Evolutionary conservation across 371 early-diverging fungal genomes (phyloP), one percentile per base, ranked within the genome.

Genomic region (Mucor saturninus): DNA sequence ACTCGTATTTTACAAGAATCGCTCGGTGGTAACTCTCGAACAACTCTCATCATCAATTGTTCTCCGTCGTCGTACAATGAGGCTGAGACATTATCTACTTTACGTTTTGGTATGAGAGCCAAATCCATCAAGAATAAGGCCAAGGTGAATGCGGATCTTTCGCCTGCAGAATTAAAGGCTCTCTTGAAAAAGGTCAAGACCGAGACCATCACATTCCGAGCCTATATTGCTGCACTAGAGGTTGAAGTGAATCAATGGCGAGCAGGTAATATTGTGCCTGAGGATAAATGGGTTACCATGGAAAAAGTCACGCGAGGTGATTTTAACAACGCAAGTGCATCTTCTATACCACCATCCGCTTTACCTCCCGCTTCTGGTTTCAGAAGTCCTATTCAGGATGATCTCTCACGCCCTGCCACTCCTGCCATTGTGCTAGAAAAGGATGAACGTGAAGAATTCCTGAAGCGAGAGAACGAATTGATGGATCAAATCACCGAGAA

Each of bases 1-100:
- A 99, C 99, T n/a, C 89, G 98, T 78, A 95, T 98, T 55, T 80
- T 99, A 66, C 97, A 98, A 89, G 98, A 98, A 77, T 95, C 97
- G 0, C 85, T 98, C 35, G 98, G 98, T 76, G 98, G 98, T 75
- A 95, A 96, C 82, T 95, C 96, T 37, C 86, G 95, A 38, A 97
- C 97, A 28, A 97, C 96, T 10, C 79, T 98, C 29, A 95, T 99
- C 67, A 96, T 96, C 84, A 98, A 95, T 75, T 93, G 94, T 74
- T 97, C 95, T 26, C 98, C 98, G 3, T 92, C 92, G 2, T 93
- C 94, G 13, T 97, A 90, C 76, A 98, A 98, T 76, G 94, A 95
- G 64, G 91, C 94, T 15, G 99, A 99, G 81, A 96, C 98, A 1
- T 75, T 98, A 3, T 84, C 92, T 40, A 99, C 99, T 4, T 83